Conservation (phyloP, 495 filamentous ascomycete genomes). For the Xylaria castorea region DNA sequence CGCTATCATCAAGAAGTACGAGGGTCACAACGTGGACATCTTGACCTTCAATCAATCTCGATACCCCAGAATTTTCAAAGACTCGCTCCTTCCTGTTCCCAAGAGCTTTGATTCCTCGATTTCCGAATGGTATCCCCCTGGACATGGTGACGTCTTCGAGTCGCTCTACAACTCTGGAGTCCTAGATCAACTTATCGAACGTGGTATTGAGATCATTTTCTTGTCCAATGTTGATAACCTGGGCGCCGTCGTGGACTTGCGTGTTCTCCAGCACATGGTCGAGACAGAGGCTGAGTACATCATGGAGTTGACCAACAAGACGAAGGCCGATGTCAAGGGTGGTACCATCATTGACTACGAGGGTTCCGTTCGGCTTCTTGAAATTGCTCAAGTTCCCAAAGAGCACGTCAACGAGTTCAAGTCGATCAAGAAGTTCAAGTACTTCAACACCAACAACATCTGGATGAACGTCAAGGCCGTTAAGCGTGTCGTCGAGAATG, state of each 20-base stretch:
- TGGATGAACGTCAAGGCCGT: constrained; percentile 98
- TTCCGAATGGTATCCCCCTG: constrained; percentile 98
- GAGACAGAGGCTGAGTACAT: constrained; percentile 96
- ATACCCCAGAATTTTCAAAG: constrained; percentile 96
- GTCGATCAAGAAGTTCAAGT: constrained; percentile 99
- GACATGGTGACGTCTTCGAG: constrained; percentile 99
- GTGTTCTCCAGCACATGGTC: constrained; percentile 99
- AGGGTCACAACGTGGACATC: constrained; percentile 99
- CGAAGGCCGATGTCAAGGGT: constrained; percentile 99
- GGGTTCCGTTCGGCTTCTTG: constrained; percentile 90
- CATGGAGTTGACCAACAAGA: constrained; percentile 99
- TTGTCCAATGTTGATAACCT: constrained; percentile 99
- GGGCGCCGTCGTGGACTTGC: constrained; percentile 94
- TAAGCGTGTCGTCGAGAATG: constrained; percentile 98
- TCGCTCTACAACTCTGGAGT: constrained; percentile 99
- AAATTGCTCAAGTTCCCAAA: constrained; percentile 99
- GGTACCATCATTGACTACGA: constrained; percentile 99
- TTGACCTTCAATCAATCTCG: constrained; percentile 99
- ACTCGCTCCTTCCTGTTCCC: constrained; percentile 94
- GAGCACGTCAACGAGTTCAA: constrained; percentile 99
- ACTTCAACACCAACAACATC: constrained; percentile 99
- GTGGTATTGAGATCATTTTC: constrained; percentile 98
- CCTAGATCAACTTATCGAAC: constrained; percentile 91
- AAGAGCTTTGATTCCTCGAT: constrained; percentile 88
- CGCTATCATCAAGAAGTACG: constrained; percentile 99